Evolutionary conservation across 2,329 filamentous ascomycete species (phyloP).

Genomic region (Aureobasidium vineae): DNA sequence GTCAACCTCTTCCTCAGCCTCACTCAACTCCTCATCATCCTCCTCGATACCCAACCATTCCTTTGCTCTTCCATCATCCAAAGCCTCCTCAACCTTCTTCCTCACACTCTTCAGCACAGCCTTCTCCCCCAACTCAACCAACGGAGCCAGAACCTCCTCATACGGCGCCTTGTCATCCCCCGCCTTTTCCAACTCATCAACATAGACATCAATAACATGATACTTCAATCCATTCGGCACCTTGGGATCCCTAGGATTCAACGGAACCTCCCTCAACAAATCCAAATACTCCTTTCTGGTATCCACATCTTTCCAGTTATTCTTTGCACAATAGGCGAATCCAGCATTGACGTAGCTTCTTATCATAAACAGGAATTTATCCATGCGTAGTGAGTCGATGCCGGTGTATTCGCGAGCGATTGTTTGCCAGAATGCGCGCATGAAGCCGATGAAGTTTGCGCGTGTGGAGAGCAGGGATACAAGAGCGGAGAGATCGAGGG

Average conservation of each 20-base stretch:
- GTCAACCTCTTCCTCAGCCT: conserved; percentile 40
- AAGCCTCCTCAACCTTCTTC: conserved; percentile 64
- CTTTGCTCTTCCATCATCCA: conserved; percentile 71
- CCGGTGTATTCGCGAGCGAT: conserved; percentile 53
- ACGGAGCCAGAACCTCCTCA: conserved; percentile 53
- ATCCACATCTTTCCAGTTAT: conserved; percentile 39
- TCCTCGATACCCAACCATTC: conserved; percentile 52
- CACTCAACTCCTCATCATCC: conserved; percentile 42
- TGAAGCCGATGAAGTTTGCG: conserved; percentile 43
- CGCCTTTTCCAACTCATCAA: conserved; percentile 80
- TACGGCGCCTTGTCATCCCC: conserved; percentile 56
- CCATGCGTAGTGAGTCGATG: conserved; percentile 60
- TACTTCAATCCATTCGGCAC: conserved; percentile 81
- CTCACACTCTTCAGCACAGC: conserved; percentile 70
- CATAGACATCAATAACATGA: conserved; percentile 86
- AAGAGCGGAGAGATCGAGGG: conserved; percentile 71
- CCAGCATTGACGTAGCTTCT: conserved; percentile 73
- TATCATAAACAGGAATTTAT: conserved; percentile 89
- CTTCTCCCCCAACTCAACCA: conserved; percentile 56
- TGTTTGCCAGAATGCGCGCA: conserved; percentile 53
- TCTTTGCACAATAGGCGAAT: conserved; percentile 52
- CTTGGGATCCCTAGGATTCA: conserved; percentile 51
- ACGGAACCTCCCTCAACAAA: conserved; percentile 49
- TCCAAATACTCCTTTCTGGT: conserved; percentile 47
- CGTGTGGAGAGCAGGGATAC: conserved; percentile 56